Percentiles rank a stretch among this genome's conserved stretches.
Evolutionary conservation across 2,329 filamentous ascomycete genomes (phyloP).

Genomic region (Alternaria sp.): DNA sequence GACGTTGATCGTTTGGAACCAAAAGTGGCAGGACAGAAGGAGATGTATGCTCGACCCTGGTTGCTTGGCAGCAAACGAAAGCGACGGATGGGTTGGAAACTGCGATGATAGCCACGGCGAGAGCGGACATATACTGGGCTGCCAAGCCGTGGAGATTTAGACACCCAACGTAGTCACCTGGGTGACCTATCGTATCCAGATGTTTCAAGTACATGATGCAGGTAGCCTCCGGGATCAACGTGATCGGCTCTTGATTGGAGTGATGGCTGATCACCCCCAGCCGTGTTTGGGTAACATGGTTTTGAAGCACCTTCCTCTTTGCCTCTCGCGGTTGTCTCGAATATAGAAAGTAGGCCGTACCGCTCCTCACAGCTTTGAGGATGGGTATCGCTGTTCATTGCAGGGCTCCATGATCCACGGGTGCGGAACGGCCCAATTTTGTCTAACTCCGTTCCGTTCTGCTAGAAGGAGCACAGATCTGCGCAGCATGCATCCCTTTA

Average conservation of each 20-base stretch:
- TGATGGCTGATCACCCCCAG: neutral
- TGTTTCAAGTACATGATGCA: neutral
- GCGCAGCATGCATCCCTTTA: too few species aligned
- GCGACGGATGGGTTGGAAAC: neutral
- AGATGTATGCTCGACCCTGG: neutral
- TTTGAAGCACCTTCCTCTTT: neutral
- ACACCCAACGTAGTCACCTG: neutral
- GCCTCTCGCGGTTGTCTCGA: neutral
- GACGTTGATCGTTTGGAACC: neutral
- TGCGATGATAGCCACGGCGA: neutral
- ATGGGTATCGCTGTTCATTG: neutral
- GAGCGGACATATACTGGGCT: neutral
- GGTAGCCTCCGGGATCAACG: neutral
- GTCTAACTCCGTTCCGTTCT: too few species aligned
- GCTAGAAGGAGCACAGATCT: too few species aligned
- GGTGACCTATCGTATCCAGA: neutral
- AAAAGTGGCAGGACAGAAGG: neutral
- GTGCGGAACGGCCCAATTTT: neutral
- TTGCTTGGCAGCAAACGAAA: neutral
- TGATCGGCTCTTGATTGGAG: neutral
- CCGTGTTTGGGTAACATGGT: neutral
- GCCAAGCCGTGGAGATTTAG: conserved; percentile 2
- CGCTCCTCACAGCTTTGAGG: neutral
- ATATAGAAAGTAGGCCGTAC: neutral
- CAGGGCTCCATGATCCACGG: neutral